Percentiles rank a stretch among this genome's conserved stretches.
Evolutionary conservation across 106 monocot genomes (phyloP).

Genomic region (Acorus calamus): DNA sequence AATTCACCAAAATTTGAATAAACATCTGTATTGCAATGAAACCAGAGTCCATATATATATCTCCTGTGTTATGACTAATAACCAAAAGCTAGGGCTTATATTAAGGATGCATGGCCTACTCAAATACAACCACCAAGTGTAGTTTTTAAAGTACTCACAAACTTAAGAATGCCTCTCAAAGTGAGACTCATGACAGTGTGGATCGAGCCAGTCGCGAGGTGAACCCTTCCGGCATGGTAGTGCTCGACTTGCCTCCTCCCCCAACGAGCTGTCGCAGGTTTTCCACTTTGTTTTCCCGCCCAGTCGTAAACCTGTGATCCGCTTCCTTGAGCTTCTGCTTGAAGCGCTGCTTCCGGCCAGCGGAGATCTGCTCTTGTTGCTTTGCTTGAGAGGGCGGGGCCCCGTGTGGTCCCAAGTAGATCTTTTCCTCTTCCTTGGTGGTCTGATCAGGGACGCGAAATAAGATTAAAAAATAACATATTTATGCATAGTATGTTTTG

Average conservation of each 20-base stretch:
- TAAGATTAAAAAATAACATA: background rate
- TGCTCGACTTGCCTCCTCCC: slow-evolving; percentile 1
- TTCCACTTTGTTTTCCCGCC: slow-evolving; percentile 49
- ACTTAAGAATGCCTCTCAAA: slow-evolving; percentile 33
- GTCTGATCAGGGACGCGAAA: slow-evolving; percentile 9
- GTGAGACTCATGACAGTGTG: slow-evolving; percentile 73
- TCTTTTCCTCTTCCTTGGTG: slow-evolving; percentile 39
- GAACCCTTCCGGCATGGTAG: slow-evolving; percentile 27
- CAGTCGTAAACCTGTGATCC: slow-evolving; percentile 31
- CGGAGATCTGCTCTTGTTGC: slow-evolving; percentile 28
- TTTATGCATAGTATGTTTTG: too few species aligned
- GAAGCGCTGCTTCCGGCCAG: slow-evolving; percentile 40
- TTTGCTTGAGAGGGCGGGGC: slow-evolving; percentile 59
- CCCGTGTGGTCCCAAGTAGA: slow-evolving; percentile 88
- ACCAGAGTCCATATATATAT: too few species aligned
- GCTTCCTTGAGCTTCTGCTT: slow-evolving; percentile 71
- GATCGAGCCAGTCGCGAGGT: slow-evolving; percentile 67
- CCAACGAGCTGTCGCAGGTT: slow-evolving; percentile 44
- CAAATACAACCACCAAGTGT: too few species aligned
- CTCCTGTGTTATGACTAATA: too few species aligned
- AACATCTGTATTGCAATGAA: too few species aligned
- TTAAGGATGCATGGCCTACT: too few species aligned
- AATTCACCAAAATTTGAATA: too few species aligned
- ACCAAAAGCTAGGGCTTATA: too few species aligned
- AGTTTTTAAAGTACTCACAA: too few species aligned